Evolutionary conservation across 352 stramenopile species (phyloP).

Genomic region (Proteromonas lacertae): DNA sequence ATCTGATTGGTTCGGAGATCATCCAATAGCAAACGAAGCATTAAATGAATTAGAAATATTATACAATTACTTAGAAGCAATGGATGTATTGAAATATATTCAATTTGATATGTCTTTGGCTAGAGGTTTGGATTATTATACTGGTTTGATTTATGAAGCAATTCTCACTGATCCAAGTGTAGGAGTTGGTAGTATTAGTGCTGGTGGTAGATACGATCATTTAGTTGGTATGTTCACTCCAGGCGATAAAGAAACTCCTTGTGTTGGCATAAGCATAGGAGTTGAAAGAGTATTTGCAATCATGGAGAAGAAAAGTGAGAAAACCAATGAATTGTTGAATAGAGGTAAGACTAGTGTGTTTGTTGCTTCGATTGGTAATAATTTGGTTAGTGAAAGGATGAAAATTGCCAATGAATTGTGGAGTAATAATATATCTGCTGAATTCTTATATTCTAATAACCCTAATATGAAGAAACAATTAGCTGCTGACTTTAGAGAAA

Average conservation of each 20-base stretch:
- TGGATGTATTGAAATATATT: conserved; percentile 53
- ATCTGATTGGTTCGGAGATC: conserved; percentile 4
- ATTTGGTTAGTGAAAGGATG: conserved; percentile 22
- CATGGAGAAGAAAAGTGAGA: conserved; percentile 28
- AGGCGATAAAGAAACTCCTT: conserved; percentile 67
- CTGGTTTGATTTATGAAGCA: conserved; percentile 92
- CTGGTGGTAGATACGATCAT: conserved; percentile 84
- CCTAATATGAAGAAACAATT: conserved; percentile 81
- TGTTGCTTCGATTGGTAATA: conserved; percentile 48
- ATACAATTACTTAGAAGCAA: conserved; percentile 84
- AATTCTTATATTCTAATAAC: conserved; percentile 73
- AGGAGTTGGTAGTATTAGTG: conserved; percentile 80
- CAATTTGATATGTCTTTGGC: conserved; percentile 85
- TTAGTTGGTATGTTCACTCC: conserved; percentile 86
- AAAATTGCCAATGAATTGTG: conserved; percentile 20
- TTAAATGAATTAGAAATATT: conserved; percentile 64
- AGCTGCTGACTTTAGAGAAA: conserved; percentile 54
- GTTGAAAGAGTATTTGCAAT: conserved; percentile 95
- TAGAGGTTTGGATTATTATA: conserved; percentile 93
- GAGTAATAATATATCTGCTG: conserved; percentile 55
- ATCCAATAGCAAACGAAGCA: conserved; percentile 14
- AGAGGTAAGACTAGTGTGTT: conserved; percentile 33
- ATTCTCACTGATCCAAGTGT: conserved; percentile 43
- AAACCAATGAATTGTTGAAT: conserved; percentile 6
- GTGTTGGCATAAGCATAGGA: conserved; percentile 82